Conservation (phyloP, 164 flowering plant genomes). For the Macadamia tetraphylla region DNA sequence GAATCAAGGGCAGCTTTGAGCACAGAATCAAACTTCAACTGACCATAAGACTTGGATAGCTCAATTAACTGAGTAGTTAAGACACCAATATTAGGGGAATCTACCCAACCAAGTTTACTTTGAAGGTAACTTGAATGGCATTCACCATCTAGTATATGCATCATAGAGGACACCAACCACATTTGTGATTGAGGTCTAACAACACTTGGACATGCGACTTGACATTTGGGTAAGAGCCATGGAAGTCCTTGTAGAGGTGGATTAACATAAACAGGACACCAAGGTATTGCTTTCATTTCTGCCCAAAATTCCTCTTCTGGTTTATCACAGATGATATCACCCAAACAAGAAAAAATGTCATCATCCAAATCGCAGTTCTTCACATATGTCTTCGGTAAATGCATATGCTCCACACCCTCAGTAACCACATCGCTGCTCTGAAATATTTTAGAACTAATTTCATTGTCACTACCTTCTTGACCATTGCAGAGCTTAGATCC, state of each 20-base stretch:
- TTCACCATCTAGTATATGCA: constrained; percentile 77
- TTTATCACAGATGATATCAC: constrained; percentile 32
- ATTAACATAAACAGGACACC: constrained; percentile 77
- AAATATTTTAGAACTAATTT: constrained; percentile 3
- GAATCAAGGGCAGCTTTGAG: constrained; percentile 35
- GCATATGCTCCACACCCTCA: constrained; percentile 11
- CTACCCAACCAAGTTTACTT: constrained; percentile 78
- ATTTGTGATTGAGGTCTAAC: constrained; percentile 82
- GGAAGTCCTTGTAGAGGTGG: constrained; percentile 79
- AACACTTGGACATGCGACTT: constrained; percentile 56
- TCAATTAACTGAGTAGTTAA: constrained; percentile 60
- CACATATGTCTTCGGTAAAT: constrained; percentile 10
- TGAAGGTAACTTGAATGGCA: constrained; percentile 50
- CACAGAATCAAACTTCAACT: constrained; percentile 35
- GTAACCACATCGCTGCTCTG: constrained; percentile 8
- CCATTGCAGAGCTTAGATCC: constrained; percentile 37
- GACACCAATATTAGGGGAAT: constrained; percentile 32
- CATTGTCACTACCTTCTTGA: constrained; percentile 17
- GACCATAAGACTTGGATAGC: constrained; percentile 48
- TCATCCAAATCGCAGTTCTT: constrained; percentile 19
- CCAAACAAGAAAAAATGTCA: constrained; percentile 31
- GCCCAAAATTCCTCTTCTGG: constrained; percentile 72
- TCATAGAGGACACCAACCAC: constrained; percentile 69
- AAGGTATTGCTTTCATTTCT: constrained; percentile 55
- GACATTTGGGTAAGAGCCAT: constrained; percentile 44